A percentile compares a stretch with the other conserved stretches of the same genome.
These are phyloP conservation scores for Phialophora tarda DNA, from an alignment of 2,329 filamentous ascomycete species.

Conservation along the genomic window DNA sequence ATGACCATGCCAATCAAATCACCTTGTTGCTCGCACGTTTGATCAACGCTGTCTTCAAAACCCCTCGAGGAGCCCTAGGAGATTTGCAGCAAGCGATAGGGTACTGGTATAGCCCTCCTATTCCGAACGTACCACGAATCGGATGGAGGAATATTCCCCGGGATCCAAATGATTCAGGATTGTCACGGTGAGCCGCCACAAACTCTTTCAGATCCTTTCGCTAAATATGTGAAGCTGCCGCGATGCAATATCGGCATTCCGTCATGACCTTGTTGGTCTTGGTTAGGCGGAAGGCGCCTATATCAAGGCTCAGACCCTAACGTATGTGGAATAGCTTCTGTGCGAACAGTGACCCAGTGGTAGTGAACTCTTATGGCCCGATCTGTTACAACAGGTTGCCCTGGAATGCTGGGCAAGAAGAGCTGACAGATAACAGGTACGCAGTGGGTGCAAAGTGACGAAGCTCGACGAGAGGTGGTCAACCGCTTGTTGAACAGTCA, in stretches of 20 bases:
- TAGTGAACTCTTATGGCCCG: slow-evolving; percentile 58
- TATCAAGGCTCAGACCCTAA: slow-evolving; percentile 46
- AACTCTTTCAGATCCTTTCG: background rate
- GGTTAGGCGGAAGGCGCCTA: slow-evolving; percentile 37
- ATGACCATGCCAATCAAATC: slow-evolving; percentile 50
- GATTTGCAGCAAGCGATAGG: slow-evolving; percentile 38
- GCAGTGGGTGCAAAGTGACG: slow-evolving; percentile 21
- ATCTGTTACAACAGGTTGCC: slow-evolving; percentile 53
- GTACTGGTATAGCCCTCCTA: slow-evolving; percentile 45
- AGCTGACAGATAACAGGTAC: slow-evolving; percentile 11
- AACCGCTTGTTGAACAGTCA: slow-evolving; percentile 19
- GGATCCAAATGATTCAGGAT: slow-evolving; percentile 50
- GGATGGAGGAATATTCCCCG: slow-evolving; percentile 44
- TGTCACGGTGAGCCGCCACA: slow-evolving; percentile 50
- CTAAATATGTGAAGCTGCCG: slow-evolving; percentile 45
- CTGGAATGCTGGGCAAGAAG: background rate
- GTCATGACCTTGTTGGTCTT: slow-evolving; percentile 44
- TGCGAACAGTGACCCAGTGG: slow-evolving; percentile 50
- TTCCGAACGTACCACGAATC: slow-evolving; percentile 43
- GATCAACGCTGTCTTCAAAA: slow-evolving; percentile 50
- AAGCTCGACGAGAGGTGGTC: slow-evolving; percentile 21
- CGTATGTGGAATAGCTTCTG: slow-evolving; percentile 56
- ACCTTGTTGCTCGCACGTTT: slow-evolving; percentile 53
- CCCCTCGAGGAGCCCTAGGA: slow-evolving; percentile 13
- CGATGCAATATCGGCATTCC: slow-evolving; percentile 53